Conservation (phyloP, 2,329 filamentous ascomycete genomes). For the Alternaria metachromatica region DNA sequence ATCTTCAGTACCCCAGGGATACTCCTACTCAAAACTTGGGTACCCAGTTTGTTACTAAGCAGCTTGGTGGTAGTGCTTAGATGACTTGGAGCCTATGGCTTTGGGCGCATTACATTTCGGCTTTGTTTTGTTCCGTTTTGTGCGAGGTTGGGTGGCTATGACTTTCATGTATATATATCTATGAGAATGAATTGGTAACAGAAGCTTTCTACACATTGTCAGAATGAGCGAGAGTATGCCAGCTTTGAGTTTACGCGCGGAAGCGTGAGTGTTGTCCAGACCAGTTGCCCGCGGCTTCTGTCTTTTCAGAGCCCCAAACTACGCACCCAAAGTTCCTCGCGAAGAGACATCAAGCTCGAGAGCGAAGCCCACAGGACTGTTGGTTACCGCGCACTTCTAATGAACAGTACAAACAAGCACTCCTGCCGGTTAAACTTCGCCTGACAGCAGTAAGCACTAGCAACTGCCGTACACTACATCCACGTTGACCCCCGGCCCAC, state of each 20-base stretch:
- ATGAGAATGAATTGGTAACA: neutral
- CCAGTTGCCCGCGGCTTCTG: too few relatives aligned
- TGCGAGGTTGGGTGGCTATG: neutral
- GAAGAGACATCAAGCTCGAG: too few relatives aligned
- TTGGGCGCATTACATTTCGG: neutral
- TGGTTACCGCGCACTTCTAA: too few relatives aligned
- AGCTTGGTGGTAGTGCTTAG: neutral
- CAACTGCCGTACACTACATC: neutral
- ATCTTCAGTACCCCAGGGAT: slow-evolving; percentile 36
- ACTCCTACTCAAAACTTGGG: slow-evolving; percentile 39
- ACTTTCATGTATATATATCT: neutral
- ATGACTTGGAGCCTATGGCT: neutral
- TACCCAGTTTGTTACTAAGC: neutral
- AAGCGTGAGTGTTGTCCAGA: too few relatives aligned
- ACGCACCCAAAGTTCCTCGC: too few relatives aligned
- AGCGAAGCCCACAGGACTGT: too few relatives aligned
- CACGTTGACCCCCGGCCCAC: neutral
- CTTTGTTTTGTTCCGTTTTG: neutral
- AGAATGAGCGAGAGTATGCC: neutral
- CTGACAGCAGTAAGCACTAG: neutral
- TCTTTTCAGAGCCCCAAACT: too few relatives aligned
- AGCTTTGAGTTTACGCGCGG: too few relatives aligned
- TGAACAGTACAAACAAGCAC: neutral
- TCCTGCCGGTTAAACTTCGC: neutral
- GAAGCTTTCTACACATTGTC: rapidly evolving